phyloP scores from a whole-genome alignment of 441 rosid genomes.

The Mallotus repandus region DNA sequence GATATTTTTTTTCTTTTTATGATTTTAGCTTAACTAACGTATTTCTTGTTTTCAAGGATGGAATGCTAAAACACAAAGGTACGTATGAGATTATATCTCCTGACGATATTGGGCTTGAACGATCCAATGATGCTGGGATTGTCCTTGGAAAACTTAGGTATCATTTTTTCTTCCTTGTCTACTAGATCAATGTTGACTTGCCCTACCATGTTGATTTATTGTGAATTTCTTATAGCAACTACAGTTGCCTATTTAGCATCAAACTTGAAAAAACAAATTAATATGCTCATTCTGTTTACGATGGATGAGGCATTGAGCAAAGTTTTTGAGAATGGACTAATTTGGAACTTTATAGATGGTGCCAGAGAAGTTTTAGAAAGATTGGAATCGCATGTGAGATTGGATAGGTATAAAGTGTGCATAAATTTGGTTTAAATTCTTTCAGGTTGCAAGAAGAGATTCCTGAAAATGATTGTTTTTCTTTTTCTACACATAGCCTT shows the following conservation, averaged over 20 bases:
- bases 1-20: neutral
- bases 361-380: neutral
- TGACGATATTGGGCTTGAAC: constrained; percentile 90
- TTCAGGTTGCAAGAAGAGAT: neutral
- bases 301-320: neutral
- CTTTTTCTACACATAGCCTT: neutral
- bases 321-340: neutral
- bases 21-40: no score
- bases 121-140: constrained; percentile 85
- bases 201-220: neutral
- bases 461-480: neutral
- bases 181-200: neutral
- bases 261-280: neutral
- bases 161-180: constrained; percentile 10
- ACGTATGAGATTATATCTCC: constrained; percentile 93
- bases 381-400: neutral
- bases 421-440: neutral
- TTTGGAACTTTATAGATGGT: neutral
- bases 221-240: neutral
- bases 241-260: neutral
- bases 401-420: neutral
- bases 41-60: constrained; percentile 54
- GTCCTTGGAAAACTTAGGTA: constrained; percentile 98
- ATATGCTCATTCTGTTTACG: no score
- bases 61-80: constrained; percentile 94